These are phyloP conservation scores for Alternaria incomplexa DNA, from an alignment of 2,329 filamentous ascomycete species.

Conservation along the genomic window DNA sequence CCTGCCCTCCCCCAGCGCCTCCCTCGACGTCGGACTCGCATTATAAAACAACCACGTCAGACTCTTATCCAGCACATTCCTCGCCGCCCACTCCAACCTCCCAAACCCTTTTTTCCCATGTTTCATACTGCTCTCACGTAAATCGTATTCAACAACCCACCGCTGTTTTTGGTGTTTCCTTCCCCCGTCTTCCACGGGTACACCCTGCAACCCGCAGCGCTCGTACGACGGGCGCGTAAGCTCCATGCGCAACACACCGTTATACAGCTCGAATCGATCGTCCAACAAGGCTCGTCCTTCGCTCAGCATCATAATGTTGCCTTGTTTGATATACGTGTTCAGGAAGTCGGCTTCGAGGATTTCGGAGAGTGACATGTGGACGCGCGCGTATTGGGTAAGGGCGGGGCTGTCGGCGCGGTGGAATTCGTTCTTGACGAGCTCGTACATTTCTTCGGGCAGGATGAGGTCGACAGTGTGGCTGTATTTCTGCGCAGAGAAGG, in stretches of 20 bases:
- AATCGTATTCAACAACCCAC: constrained; percentile 80
- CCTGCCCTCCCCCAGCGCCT: constrained; percentile 31
- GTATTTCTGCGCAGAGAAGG: constrained; percentile 69
- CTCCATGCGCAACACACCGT: constrained; percentile 75
- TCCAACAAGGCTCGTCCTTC: constrained; percentile 74
- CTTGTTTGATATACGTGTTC: constrained; percentile 81
- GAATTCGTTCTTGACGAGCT: constrained; percentile 61
- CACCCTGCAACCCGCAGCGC: constrained; percentile 78
- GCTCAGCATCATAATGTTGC: constrained; percentile 83
- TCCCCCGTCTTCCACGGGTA: constrained; percentile 64
- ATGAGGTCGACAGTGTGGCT: constrained; percentile 75
- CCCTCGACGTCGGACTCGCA: constrained; percentile 41
- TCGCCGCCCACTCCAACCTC: constrained; percentile 76
- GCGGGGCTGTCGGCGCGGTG: constrained; percentile 42
- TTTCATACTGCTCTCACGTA: constrained; percentile 76
- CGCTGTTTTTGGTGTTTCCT: constrained; percentile 71
- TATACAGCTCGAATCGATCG: constrained; percentile 72
- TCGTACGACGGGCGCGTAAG: constrained; percentile 85
- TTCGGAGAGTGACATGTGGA: constrained; percentile 75
- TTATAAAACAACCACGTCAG: constrained; percentile 82
- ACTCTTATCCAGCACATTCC: constrained; percentile 73
- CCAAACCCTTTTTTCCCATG: constrained; percentile 85
- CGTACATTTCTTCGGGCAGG: constrained; percentile 69
- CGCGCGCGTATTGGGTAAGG: constrained; percentile 65
- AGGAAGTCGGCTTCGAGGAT: constrained; percentile 79